Evolutionary conservation across 805 yeast species (phyloP).

Genomic region (Komagataella phaffii): DNA sequence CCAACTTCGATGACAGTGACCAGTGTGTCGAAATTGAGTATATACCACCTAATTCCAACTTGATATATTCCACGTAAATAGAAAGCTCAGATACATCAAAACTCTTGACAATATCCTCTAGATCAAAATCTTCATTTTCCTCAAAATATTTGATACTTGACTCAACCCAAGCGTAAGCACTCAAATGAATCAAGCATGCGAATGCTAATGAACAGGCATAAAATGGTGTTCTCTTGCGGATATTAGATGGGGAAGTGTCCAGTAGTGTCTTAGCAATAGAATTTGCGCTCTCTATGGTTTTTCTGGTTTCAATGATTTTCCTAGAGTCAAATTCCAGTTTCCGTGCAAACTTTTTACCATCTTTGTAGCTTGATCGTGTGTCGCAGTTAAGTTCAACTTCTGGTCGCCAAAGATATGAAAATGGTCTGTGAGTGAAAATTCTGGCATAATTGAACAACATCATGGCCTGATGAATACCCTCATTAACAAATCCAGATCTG

Average conservation of each 20-base stretch:
- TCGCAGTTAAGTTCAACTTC: slow-evolving; percentile 16
- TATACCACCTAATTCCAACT: slow-evolving; percentile 33
- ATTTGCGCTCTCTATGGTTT: slow-evolving; percentile 41
- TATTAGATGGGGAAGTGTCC: slow-evolving; percentile 30
- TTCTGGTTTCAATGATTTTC: slow-evolving; percentile 36
- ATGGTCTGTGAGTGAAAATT: slow-evolving; percentile 41
- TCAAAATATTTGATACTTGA: slow-evolving; percentile 15
- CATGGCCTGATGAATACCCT: slow-evolving; percentile 39
- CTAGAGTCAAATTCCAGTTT: slow-evolving; percentile 24
- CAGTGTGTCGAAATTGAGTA: slow-evolving; percentile 37
- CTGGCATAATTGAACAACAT: slow-evolving; percentile 35
- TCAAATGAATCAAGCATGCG: slow-evolving; percentile 35
- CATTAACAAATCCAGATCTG: slow-evolving; percentile 30
- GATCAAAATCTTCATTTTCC: slow-evolving; percentile 3
- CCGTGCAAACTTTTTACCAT: slow-evolving; percentile 5
- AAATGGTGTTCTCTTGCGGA: slow-evolving; percentile 32
- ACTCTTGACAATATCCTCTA: slow-evolving; percentile 9
- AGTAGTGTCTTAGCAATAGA: slow-evolving; percentile 30
- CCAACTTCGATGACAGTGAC: slow-evolving; percentile 32
- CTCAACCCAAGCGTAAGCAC: slow-evolving; percentile 40
- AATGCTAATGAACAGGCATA: slow-evolving; percentile 41
- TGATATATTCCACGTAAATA: slow-evolving; percentile 32
- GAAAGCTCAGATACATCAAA: slow-evolving; percentile 22
- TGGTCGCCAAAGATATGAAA: slow-evolving; percentile 37
- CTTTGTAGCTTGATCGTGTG: slow-evolving; percentile 2